Conservation (phyloP, 495 filamentous ascomycete species). For the Penicillium crystallinum region DNA sequence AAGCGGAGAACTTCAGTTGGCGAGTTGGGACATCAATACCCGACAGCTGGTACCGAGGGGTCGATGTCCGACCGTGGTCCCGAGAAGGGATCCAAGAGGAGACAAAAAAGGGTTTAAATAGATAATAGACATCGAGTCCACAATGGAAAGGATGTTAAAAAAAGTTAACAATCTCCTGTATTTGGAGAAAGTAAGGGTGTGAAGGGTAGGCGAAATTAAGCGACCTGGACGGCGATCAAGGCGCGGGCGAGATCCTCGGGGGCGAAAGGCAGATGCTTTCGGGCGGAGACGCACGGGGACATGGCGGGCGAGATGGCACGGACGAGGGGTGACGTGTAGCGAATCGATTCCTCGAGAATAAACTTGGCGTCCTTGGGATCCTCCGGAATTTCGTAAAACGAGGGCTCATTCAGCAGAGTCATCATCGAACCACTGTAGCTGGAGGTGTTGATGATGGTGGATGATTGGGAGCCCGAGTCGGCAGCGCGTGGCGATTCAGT, state of each 20-base stretch:
- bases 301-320: constrained; percentile 29
- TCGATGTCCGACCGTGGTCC: constrained; percentile 2
- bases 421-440: constrained; percentile 38
- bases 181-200: constrained; percentile 5
- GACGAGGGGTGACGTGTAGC: constrained; percentile 31
- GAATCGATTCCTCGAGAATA: constrained; percentile 35
- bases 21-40: neutral
- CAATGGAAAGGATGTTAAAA: constrained; percentile 2
- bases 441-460: constrained; percentile 36
- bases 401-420: constrained; percentile 31
- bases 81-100: neutral
- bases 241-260: constrained; percentile 41
- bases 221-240: constrained; percentile 39
- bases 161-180: constrained; percentile 19
- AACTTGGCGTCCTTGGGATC: constrained; percentile 32
- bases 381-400: constrained; percentile 20
- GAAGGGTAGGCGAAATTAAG: constrained; percentile 8
- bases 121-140: constrained; percentile 14
- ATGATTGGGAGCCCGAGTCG: constrained; percentile 34
- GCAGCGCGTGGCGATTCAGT: constrained; percentile 20
- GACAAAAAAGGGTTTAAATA: neutral
- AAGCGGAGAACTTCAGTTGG: neutral
- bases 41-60: neutral
- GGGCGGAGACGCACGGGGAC: constrained; percentile 19
- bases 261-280: constrained; percentile 31